Evolutionary conservation across 2,329 filamentous ascomycete species (phyloP), one percentile per base, ranked within the genome.

Genomic region (Calonectria pseudoreteaudii): DNA sequence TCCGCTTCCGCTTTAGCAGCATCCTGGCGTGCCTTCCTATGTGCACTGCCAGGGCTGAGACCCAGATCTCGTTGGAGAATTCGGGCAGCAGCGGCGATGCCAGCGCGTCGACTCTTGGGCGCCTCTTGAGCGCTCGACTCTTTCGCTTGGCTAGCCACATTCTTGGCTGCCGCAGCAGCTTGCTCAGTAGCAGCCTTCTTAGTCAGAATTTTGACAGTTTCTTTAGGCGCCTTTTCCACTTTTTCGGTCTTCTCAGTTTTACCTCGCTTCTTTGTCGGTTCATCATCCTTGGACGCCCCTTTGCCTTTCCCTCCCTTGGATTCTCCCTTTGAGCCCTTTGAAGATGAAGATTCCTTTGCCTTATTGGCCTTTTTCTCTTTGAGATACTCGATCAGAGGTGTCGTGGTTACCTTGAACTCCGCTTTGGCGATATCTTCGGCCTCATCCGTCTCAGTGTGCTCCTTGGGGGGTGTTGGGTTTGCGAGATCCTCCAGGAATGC

Each of bases 291-390:
- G 8, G 81, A 78, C 6, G 80, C 66, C 2, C 81, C 82, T 77
- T 89, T 91, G 66, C 85, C 84, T 81, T 91, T 91, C n/a, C 79
- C 81, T n/a, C 81, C 82, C 66, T 88, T 85, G 0, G 87, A 86
- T 49, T 93, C 91, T 73, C 89, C 89, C 28, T 93, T 93, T 50
- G 90, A 88, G 26, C 78, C 80, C 73, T 84, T 85, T 8, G 77
- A 78, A n/a, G 82, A 79, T 4, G 79, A 72, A 41, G 86, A 86
- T 71, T 93, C 91, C 78, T 92, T 93, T 26, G 83, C 86, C 81
- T 91, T 93, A 76, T 92, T 95, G 18, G 95, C 95, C 86, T 98
- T 98, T 86, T 97, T 98, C 83, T 98, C 96, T 77, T 94, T 94
- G 44, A 98, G 89, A 77, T 93, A 97, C 81, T 98, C 95, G 68